Base-by-base conservation (phyloP, 2,329 filamentous ascomycete genomes). In the Alternaria arborescens region DNA sequence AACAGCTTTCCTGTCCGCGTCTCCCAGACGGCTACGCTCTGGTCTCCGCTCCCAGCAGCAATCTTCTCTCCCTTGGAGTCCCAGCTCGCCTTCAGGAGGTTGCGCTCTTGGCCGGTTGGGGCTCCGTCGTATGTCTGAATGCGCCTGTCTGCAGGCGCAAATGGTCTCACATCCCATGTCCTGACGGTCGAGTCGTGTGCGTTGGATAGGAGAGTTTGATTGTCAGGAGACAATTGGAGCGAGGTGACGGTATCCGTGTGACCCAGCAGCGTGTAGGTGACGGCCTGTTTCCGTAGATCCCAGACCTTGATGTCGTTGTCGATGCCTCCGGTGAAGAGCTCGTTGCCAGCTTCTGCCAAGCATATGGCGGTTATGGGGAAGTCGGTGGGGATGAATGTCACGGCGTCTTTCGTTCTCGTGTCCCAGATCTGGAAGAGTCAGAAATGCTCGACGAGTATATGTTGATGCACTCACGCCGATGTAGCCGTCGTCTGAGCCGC, bases 261-360 rank as follows among this genome's bases (percentile, higher is more conserved):
- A 0, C 95, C 95, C 12, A 91, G 80, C 85, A 99, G 89, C 2
- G 91, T 90, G 79, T 98, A 97, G 6, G 93, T 88, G 3, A 96
- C 87, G 7, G 90, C 87, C 79, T 96, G 93, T 83, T 97, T 98
- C 68, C 95, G 89, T 74, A 98, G 82, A 79, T 99, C 95, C 94
- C 95, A 99, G 20, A 97, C 94, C 71, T 94, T 93, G 77, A 99
- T 97, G 71, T 96, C 93, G 75, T 98, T 97, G 81, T 98, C 95
- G 69, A 99, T 97, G 22, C 94, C 92, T 47, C 94, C 94, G 7
- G 92, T 91, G 78, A 95, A 99, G 26, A 99, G 88, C 81, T 98
- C 95, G 77, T 97, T 97, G 18, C 95, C 95, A 2, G 94, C 93
- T 77, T 97, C 93, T 0, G 94, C 90, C n/a, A 98, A 84, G 16